Percentiles rank a stretch among this genome's conserved stretches.
Evolutionary conservation across 2,329 filamentous ascomycete genomes (phyloP).

Genomic region (Fusarium piperis): DNA sequence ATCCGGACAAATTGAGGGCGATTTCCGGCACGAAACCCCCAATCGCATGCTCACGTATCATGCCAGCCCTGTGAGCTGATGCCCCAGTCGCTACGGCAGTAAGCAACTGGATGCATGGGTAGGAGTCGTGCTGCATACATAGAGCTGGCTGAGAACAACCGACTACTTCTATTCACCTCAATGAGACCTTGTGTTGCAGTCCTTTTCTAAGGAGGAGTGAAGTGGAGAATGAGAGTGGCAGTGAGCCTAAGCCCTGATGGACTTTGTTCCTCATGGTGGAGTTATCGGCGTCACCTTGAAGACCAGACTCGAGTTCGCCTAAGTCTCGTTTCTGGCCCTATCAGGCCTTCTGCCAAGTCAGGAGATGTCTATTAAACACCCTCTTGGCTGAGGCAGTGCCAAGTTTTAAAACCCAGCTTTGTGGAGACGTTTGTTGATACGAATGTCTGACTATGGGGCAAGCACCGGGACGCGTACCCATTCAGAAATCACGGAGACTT

Average conservation of each 20-base stretch:
- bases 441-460: not conserved
- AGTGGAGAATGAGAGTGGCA: not conserved
- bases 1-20: not conserved
- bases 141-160: not conserved
- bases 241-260: not conserved
- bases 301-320: not conserved
- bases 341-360: not conserved
- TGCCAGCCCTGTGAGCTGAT: not conserved
- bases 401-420: not conserved
- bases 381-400: not conserved
- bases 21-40: not conserved
- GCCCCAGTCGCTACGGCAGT: not conserved
- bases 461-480: not conserved
- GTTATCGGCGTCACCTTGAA: not conserved
- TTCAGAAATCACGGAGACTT: not conserved
- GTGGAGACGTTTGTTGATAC: not conserved
- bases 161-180: not conserved
- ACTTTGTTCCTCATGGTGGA: not conserved
- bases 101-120: not conserved
- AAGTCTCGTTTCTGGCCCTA: not conserved
- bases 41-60: not conserved
- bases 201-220: not conserved
- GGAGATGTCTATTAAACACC: not conserved
- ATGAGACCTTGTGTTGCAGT: not conserved
- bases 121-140: not conserved